These are phyloP conservation scores for Hemileccinum rubropunctum DNA, from an alignment of 768 basidiomycete genomes.

Conservation along the genomic window DNA sequence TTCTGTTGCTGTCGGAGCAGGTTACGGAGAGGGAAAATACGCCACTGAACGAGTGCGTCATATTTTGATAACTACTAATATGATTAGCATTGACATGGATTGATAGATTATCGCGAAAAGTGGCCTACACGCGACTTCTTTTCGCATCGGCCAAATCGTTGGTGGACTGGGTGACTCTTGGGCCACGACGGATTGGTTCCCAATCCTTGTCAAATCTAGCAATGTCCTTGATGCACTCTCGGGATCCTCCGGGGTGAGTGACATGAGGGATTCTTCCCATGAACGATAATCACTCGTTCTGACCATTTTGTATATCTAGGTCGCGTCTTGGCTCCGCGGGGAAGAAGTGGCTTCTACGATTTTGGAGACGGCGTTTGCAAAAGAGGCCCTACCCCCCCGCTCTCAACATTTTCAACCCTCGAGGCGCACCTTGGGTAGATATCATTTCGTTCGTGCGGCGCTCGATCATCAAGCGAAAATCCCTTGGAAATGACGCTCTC, in stretches of 20 bases:
- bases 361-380: conserved; percentile 25
- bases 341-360: conserved; percentile 35
- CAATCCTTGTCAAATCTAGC: background rate
- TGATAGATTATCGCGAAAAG: conserved; percentile 37
- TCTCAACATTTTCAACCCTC: conserved; percentile 40
- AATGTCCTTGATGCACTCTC: background rate
- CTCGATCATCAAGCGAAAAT: conserved; percentile 13
- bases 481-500: conserved; percentile 9
- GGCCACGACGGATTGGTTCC: background rate
- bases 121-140: conserved; percentile 33
- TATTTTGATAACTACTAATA: background rate
- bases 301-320: too few species aligned
- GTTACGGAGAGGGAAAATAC: conserved; percentile 28
- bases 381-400: conserved; percentile 15
- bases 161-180: conserved; percentile 43
- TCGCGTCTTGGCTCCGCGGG: conserved; percentile 39
- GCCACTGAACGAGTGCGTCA: conserved; percentile 36
- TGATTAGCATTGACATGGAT: background rate
- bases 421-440: conserved; percentile 30
- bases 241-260: background rate
- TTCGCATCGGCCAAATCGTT: conserved; percentile 47
- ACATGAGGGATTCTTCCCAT: background rate
- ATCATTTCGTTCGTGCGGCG: conserved; percentile 27
- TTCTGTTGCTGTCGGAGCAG: too few species aligned
- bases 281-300: too few species aligned